Evolutionary conservation across 2,329 filamentous ascomycete species (phyloP).

Genomic region (Clonostachys byssicola): DNA sequence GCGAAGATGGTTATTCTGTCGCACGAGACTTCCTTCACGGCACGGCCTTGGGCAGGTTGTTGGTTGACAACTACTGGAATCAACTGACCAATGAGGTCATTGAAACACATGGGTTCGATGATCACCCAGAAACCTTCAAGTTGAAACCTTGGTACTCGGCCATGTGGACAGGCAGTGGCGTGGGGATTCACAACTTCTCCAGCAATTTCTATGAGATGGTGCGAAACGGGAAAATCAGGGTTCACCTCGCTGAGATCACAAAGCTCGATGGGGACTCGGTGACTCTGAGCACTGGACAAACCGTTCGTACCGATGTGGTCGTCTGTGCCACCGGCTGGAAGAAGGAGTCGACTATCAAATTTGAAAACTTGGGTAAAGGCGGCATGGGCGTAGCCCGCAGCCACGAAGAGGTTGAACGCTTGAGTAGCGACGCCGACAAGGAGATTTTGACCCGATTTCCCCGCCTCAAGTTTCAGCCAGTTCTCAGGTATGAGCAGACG

Average conservation of each 20-base stretch:
- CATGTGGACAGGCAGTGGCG: constrained; percentile 42
- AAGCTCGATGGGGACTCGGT: constrained; percentile 30
- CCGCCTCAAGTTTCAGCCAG: constrained; percentile 12
- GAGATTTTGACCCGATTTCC: constrained; percentile 11
- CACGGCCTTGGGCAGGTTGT: constrained; percentile 39
- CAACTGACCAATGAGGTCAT: constrained; percentile 41
- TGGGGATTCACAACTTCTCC: constrained; percentile 51
- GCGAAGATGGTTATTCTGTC: constrained; percentile 43
- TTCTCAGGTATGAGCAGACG: constrained; percentile 8
- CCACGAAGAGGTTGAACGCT: not conserved
- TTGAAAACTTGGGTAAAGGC: constrained; percentile 12
- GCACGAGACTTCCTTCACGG: constrained; percentile 43
- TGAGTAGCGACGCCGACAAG: constrained; percentile 8
- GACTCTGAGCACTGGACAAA: constrained; percentile 31
- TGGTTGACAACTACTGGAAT: constrained; percentile 45
- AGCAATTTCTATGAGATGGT: constrained; percentile 47
- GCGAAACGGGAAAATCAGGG: constrained; percentile 35
- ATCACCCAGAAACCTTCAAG: constrained; percentile 28
- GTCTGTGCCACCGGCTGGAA: constrained; percentile 51
- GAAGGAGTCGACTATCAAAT: constrained; percentile 35
- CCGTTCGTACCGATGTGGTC: constrained; percentile 36
- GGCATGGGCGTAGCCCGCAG: constrained; percentile 10
- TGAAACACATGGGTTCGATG: constrained; percentile 37
- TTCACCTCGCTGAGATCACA: constrained; percentile 42
- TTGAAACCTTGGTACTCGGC: constrained; percentile 33